These are phyloP conservation scores for Pholiota molesta DNA, from an alignment of 768 basidiomycete genomes.

Conservation along the genomic window DNA sequence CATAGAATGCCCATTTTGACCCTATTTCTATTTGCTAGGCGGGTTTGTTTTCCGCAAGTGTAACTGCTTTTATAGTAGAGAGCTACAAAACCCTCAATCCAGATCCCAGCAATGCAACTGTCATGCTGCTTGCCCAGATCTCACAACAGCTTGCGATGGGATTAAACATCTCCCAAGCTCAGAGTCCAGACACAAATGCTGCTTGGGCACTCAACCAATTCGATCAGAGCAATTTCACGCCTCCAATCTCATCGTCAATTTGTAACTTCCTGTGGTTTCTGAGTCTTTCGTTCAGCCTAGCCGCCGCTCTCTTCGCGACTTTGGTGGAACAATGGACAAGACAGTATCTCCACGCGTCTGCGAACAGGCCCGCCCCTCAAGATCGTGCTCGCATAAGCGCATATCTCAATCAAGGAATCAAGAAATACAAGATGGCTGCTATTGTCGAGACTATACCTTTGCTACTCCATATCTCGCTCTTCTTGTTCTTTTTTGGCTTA, in stretches of 20 bases:
- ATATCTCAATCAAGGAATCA: slow-evolving; percentile 42
- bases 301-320: slow-evolving; percentile 45
- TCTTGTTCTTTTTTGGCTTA: slow-evolving; percentile 54
- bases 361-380: slow-evolving; percentile 35
- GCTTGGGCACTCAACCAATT: slow-evolving; percentile 3
- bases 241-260: slow-evolving; percentile 32
- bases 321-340: slow-evolving; percentile 54
- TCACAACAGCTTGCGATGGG: slow-evolving; percentile 29
- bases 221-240: slow-evolving; percentile 20
- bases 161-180: slow-evolving; percentile 17
- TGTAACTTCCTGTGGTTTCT: slow-evolving; percentile 50
- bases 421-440: slow-evolving; percentile 38
- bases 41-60: slow-evolving; percentile 42
- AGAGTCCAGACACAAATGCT: neutral
- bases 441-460: slow-evolving; percentile 46
- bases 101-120: slow-evolving; percentile 27
- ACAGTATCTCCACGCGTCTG: slow-evolving; percentile 38
- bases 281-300: slow-evolving; percentile 44
- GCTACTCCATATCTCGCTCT: slow-evolving; percentile 50
- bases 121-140: slow-evolving; percentile 33
- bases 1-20: neutral
- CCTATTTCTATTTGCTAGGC: slow-evolving; percentile 25
- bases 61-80: slow-evolving; percentile 43
- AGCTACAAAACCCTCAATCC: slow-evolving; percentile 38
- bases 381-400: slow-evolving; percentile 44